These are phyloP conservation scores for Bassia scoparia DNA, from an alignment of 148 eudicot genomes.

Conservation along the genomic window DNA sequence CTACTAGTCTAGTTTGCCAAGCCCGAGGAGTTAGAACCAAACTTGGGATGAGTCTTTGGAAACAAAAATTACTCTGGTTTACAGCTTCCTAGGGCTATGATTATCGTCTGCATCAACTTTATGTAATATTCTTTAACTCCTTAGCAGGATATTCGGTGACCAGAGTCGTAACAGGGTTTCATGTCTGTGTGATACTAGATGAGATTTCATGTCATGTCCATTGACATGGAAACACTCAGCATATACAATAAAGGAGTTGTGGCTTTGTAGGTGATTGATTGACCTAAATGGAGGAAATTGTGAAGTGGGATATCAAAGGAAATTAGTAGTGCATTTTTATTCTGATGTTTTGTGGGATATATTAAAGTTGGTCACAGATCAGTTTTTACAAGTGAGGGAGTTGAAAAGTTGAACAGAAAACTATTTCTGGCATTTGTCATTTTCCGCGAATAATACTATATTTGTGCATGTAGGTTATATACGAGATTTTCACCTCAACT, in stretches of 20 bases:
- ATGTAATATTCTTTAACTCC: constrained; percentile 15
- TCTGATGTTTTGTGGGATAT: constrained; percentile 6
- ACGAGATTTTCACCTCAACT: constrained; percentile 7
- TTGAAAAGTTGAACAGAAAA: constrained; percentile 16
- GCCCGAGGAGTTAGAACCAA: too few relatives aligned
- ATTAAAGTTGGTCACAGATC: constrained; percentile 21
- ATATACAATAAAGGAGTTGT: constrained; percentile 1
- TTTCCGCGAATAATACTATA: constrained; percentile 20
- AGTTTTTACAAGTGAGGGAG: constrained; percentile 18
- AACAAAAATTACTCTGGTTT: neutral
- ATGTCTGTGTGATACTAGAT: neutral
- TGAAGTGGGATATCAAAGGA: neutral
- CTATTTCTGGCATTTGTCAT: constrained; percentile 12
- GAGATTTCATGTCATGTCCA: constrained; percentile 23
- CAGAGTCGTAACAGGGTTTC: neutral
- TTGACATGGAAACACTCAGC: constrained; percentile 23
- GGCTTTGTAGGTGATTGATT: neutral
- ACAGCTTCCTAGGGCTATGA: neutral
- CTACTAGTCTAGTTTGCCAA: neutral
- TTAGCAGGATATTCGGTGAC: constrained; percentile 2
- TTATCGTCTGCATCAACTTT: neutral
- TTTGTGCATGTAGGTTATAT: constrained; percentile 30
- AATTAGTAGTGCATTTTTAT: neutral
- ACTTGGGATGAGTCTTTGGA: neutral
- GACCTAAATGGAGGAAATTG: constrained; percentile 10